Evolutionary conservation across 306 rosid genomes (phyloP), one percentile per base, ranked within the genome.

Genomic region (Dalbergia oliveri): DNA sequence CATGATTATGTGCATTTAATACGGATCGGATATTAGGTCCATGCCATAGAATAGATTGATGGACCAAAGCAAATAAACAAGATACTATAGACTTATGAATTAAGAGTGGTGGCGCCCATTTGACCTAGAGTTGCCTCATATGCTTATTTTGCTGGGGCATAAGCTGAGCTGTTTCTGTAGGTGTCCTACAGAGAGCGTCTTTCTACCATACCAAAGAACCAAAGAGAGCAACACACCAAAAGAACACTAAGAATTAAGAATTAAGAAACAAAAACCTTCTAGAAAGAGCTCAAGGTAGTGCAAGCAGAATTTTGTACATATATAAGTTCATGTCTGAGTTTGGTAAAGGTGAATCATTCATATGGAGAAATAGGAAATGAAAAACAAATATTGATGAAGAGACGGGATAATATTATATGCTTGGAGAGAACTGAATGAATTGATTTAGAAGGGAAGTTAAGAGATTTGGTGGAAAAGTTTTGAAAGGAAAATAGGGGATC

Each of bases 141-240:
- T 75, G 77, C 50, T 11, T 45, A 73, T 41, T 66, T 26, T 53
- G 45, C 15, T 39, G n/a, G 23, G 66, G 71, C 19, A 66, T 57
- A 53, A 77, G 88, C 77, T 81, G 57, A 81, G 78, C 85, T 81
- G 88, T 85, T 77, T 64, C 68, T 70, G 1, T 26, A 26, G 31
- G 31, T 26, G 85, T 84, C 85, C 65, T 62, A 16, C 10, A 34
- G 64, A 60, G 50, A 67, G 76, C 1, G 26, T 13, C 4, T 60
- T 37, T 54, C 58, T 58, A 21, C 47, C 60, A 19, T 41, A n/a
- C 45, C 54, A 65, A 83, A 34, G n/a, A 76, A 58, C 70, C 44
- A 69, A 54, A 82, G 69, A 18, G 69, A 18, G 41, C 41, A 34
- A 67, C 19, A 11, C 70, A 43, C 70, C 58, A 56, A 64, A 75